Evolutionary conservation across 2,329 filamentous ascomycete genomes (phyloP).

Genomic region (Talaromyces amestolkiae): DNA sequence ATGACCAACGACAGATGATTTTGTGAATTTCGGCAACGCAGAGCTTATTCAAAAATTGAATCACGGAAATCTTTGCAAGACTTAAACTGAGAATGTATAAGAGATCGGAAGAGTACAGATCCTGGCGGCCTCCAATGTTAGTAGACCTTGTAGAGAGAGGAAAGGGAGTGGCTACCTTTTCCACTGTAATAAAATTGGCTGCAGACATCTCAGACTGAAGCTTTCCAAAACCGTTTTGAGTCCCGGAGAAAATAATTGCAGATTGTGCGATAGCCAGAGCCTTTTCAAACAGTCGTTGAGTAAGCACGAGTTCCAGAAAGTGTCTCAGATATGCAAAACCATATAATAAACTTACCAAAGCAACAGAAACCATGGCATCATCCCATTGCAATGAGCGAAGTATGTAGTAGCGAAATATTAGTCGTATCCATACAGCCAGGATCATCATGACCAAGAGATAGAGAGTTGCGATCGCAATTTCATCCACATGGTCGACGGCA

Average conservation of each 20-base stretch:
- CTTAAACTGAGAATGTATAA: conserved; percentile 9
- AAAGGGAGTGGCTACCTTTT: background rate
- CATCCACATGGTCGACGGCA: conserved; percentile 1
- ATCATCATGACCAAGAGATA: conserved; percentile 12
- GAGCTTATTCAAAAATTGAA: conserved; percentile 4
- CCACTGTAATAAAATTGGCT: background rate
- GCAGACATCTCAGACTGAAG: conserved; percentile 1
- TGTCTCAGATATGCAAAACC: background rate
- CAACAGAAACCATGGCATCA: conserved; percentile 2
- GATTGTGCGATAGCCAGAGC: conserved; percentile 1
- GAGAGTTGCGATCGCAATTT: conserved; percentile 7
- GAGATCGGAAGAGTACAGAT: conserved; percentile 4
- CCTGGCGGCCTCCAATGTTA: background rate
- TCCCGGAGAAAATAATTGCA: background rate
- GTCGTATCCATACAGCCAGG: conserved; percentile 8
- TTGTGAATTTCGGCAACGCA: background rate
- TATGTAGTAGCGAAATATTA: background rate
- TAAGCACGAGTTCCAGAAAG: background rate
- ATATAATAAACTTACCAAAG: background rate
- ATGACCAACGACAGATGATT: conserved; percentile 6
- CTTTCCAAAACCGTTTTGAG: conserved; percentile 2
- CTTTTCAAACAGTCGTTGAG: background rate
- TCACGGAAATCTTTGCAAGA: background rate
- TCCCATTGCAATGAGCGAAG: conserved; percentile 4
- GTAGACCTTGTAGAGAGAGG: background rate